phyloP scores from a whole-genome alignment of 495 filamentous ascomycete genomes.

The Penicillium flavigenum region DNA sequence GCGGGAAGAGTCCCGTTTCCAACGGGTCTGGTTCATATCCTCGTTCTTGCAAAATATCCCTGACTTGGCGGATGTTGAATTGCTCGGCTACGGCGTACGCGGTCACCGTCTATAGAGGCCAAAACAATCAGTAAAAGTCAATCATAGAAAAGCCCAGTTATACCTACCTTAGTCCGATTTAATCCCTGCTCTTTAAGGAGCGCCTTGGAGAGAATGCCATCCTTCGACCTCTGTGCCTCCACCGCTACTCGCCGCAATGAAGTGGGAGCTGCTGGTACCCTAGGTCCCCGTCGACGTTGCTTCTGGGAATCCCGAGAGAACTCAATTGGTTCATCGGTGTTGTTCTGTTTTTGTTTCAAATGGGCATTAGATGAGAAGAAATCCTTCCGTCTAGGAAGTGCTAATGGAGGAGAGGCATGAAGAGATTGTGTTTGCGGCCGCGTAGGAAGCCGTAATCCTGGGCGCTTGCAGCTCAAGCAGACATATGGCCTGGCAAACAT shows the following conservation, averaged over 20 bases:
- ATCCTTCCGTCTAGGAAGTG: constrained; percentile 40
- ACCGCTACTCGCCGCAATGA: constrained; percentile 59
- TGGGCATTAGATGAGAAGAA: constrained; percentile 54
- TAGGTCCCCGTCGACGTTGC: constrained; percentile 44
- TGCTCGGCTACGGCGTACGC: constrained; percentile 85
- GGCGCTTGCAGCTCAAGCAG: constrained; percentile 33
- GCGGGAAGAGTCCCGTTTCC: constrained; percentile 60
- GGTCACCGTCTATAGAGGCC: constrained; percentile 57
- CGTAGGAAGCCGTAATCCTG: constrained; percentile 23
- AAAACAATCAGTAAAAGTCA: constrained; percentile 26
- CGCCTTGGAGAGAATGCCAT: constrained; percentile 43
- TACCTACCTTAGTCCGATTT: constrained; percentile 41
- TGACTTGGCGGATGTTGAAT: constrained; percentile 74
- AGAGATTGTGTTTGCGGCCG: constrained; percentile 39
- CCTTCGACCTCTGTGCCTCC: constrained; percentile 58
- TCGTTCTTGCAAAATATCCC: constrained; percentile 66
- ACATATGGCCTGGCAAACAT: constrained; percentile 44
- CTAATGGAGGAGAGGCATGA: constrained; percentile 38
- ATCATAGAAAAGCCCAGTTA: background rate
- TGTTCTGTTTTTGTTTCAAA: constrained; percentile 37
- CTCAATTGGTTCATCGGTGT: constrained; percentile 22
- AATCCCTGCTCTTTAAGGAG: constrained; percentile 44
- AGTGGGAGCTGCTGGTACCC: constrained; percentile 52
- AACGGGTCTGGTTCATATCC: constrained; percentile 66
- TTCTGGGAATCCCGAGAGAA: constrained; percentile 29